These are phyloP conservation scores for Leccinum imitatum DNA, from an alignment of 768 basidiomycete genomes.

Conservation along the genomic window DNA sequence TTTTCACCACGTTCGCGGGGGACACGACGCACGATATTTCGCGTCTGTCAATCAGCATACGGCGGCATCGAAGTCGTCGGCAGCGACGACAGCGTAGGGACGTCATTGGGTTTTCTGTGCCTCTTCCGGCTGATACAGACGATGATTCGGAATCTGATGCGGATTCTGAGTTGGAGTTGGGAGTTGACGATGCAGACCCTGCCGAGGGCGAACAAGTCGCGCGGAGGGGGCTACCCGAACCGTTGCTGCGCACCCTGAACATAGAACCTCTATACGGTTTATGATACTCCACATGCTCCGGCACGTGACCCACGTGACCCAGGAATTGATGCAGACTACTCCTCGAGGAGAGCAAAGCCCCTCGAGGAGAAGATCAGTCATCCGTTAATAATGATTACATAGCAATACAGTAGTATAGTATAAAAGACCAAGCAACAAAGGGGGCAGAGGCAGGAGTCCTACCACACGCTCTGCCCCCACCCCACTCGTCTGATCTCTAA, in stretches of 20 bases:
- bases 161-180: conserved; percentile 14
- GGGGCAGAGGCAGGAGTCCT: too few relatives aligned
- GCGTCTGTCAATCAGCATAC: conserved; percentile 50
- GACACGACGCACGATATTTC: conserved; percentile 59
- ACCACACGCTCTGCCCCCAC: too few relatives aligned
- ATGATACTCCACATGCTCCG: conserved; percentile 29
- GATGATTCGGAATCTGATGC: conserved; percentile 40
- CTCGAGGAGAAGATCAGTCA: too few relatives aligned
- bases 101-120: conserved; percentile 59
- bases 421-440: too few relatives aligned
- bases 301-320: too few relatives aligned
- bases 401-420: too few relatives aligned
- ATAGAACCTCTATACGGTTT: conserved; percentile 77
- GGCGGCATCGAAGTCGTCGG: conserved; percentile 62
- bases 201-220: conserved; percentile 18
- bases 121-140: conserved; percentile 27
- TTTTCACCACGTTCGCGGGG: conserved; percentile 60
- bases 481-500: too few relatives aligned
- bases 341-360: too few relatives aligned
- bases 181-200: too few relatives aligned
- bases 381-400: too few relatives aligned
- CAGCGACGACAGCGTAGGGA: conserved; percentile 54
- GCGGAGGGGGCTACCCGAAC: conserved; percentile 16
- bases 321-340: too few relatives aligned
- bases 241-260: conserved; percentile 29